Evolutionary conservation across 23 red algal genomes (phyloP), one percentile per base, ranked within the genome.

Genomic region (Gracilaria domingensis): DNA sequence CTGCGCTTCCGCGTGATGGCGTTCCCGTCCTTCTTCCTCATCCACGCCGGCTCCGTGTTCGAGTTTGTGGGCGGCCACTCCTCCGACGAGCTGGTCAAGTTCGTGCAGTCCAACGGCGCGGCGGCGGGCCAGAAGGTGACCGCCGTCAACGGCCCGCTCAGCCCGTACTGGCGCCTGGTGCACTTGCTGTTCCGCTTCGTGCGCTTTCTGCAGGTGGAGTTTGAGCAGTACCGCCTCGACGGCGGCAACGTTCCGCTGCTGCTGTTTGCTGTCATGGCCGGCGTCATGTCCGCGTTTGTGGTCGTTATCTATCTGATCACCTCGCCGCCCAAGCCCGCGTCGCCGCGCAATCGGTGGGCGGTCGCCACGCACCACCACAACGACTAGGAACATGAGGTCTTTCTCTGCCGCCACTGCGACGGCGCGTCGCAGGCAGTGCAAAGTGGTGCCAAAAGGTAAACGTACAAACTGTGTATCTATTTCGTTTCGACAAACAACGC

Each of bases 11-110:
- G 60, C 51, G 81, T 85, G 18, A 65, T 50, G 65, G 81, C 55
- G 13, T 66, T 85, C 57, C 81, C 81, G 4, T 85, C 81, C 37
- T 85, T 85, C 48, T 85, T 85, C 20, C 65, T 69, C 58, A 85
- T 85, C 17, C 59, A 65, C 61, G 81, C 59, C 26, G 81, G 81
- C 58, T 50, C 59, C 28, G 81, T 85, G 29, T 50, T 69, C 28
- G 81, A 85, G 37, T 85, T 85, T 49, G 58, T 69, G 29, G 81
- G 81, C 59, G 1, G 35, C 3, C 57, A 20, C 42, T 66, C 81
- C 58, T 42, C 45, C 33, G 81, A 85, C 30, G 29, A 65, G 24
- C 59, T 85, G 14, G 33, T 85, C 45, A 50, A 66, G 35, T 85
- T 85, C 14, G 60, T 70, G 59, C 59, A 67, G 34, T 85, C 81